phyloP scores from a whole-genome alignment of 1,284 basidiomycete genomes.

The Chalciporus sp. region DNA sequence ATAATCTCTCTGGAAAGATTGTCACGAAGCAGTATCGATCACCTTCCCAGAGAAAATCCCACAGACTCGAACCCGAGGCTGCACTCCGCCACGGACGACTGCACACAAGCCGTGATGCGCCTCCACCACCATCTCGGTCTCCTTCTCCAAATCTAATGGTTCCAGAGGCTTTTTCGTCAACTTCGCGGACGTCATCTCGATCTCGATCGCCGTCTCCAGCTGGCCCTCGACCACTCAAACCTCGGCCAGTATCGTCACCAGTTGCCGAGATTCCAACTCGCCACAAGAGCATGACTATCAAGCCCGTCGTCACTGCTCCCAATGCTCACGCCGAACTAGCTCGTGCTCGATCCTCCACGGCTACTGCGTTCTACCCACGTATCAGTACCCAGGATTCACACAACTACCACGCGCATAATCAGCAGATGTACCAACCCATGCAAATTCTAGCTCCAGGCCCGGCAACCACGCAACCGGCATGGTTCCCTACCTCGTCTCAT shows the following conservation, averaged over 20 bases:
- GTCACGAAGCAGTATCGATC: conserved; percentile 49
- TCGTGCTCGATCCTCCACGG: conserved; percentile 33
- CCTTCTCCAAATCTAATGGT: conserved; percentile 36
- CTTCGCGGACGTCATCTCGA: conserved; percentile 29
- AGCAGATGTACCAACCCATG: conserved; percentile 37
- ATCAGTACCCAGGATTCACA: conserved; percentile 33
- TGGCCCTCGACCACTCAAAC: conserved; percentile 44
- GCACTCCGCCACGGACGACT: conserved; percentile 11
- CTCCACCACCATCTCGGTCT: conserved; percentile 32
- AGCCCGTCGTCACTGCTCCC: conserved; percentile 22
- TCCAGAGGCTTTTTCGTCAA: conserved; percentile 26
- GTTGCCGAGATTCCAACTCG: conserved; percentile 27
- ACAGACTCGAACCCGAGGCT: conserved; percentile 14
- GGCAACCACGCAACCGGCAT: conserved; percentile 12
- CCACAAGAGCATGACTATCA: conserved; percentile 36
- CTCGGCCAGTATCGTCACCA: conserved; percentile 39
- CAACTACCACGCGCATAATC: conserved; percentile 37
- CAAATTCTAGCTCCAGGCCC: conserved; percentile 16
- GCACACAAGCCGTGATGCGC: conserved; percentile 21
- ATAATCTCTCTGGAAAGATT: conserved; percentile 39
- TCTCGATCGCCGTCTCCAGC: conserved; percentile 51
- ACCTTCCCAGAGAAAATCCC: conserved; percentile 35
- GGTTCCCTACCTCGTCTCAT: conserved; percentile 17
- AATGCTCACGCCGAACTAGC: conserved; percentile 27
- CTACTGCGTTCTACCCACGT: conserved; percentile 29